Evolutionary conservation across 805 yeast species (phyloP), one percentile per base, ranked within the genome.

Genomic region (Candida ficus): DNA sequence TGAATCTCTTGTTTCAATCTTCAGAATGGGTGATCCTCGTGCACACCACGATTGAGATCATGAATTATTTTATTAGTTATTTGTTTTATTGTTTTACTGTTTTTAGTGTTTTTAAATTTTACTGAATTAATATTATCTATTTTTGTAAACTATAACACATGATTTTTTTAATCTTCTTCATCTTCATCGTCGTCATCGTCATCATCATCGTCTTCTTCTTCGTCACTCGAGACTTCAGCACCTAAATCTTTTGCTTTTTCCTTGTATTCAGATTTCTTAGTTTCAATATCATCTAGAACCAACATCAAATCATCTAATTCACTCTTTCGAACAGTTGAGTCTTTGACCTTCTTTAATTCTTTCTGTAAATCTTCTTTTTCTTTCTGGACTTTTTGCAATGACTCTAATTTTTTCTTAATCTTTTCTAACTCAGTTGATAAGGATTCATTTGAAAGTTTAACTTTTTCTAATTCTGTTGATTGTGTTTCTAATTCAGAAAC

Each of bases 221-320:
- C 89, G 40, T 82, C 91, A 35, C 86, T 78, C 5, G 88, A 79
- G 2, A 80, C 70, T 2, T 73, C 80, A 38, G 71, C 77, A 1
- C 86, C 87, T 5, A 78, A 53, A 0, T 57, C 64, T 42, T 66
- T 67, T 29, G 83, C 67, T 43, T 65, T 69, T 7, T 60, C 52
- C 53, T 80, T 81, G 57, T 85, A 80, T 46, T 68, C 68, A 23
- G 69, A 64, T 42, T 77, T 77, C 47, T 73, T 76, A 37, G 82
- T 88, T 44, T 88, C 95, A 50, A 87, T 64, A 34, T 86, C 95
- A 16, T 83, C 75, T 58, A 89, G 77, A 16, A 89, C 64, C 19
- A 87, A 61, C 78, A 88, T 73, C 52, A 88, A 60, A 46, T 86
- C 95, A 51, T 88, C 95, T 10, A 79, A 54, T 20, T 80, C 86